phyloP scores from a whole-genome alignment of 371 early-diverging fungal genomes.

The Quaeritorhiza haematococci region DNA sequence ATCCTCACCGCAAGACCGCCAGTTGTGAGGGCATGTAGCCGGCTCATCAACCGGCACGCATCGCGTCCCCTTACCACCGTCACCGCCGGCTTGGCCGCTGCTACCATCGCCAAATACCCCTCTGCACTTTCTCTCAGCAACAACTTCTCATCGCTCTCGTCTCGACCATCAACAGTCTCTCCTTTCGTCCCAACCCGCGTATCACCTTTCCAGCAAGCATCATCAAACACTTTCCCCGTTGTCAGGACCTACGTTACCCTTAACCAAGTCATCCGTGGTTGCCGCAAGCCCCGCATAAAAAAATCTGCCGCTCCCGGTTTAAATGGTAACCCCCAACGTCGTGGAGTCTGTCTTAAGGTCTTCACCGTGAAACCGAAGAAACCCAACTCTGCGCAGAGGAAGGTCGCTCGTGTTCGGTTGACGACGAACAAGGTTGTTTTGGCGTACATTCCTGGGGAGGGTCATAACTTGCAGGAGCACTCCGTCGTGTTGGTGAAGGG shows the following conservation, averaged over 20 bases:
- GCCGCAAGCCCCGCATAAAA: conserved; percentile 66
- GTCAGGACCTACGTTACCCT: conserved; percentile 73
- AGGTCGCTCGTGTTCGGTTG: conserved; percentile 79
- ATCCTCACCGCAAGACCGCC: no score
- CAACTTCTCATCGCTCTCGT: no score
- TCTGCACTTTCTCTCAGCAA: no score
- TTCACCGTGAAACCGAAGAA: conserved; percentile 91
- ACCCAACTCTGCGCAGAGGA: conserved; percentile 88
- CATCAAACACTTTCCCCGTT: no score
- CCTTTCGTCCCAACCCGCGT: no score
- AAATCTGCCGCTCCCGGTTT: conserved; percentile 82
- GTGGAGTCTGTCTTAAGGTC: conserved; percentile 92
- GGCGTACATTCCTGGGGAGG: conserved; percentile 97
- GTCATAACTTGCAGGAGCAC: conserved; percentile 96
- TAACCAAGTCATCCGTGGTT: conserved; percentile 88
- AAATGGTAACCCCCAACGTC: conserved; percentile 79
- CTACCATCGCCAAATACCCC: no score
- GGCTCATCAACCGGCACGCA: no score
- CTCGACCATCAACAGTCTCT: no score
- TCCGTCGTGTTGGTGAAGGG: conserved; percentile 92
- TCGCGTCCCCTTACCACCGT: no score
- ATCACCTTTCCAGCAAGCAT: no score
- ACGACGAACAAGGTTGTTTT: conserved; percentile 82
- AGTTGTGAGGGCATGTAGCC: no score
- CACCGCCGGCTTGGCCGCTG: no score